These are phyloP conservation scores for Apophysomyces ossiformis DNA, from an alignment of 371 early-diverging fungal species.

Conservation along the genomic window DNA sequence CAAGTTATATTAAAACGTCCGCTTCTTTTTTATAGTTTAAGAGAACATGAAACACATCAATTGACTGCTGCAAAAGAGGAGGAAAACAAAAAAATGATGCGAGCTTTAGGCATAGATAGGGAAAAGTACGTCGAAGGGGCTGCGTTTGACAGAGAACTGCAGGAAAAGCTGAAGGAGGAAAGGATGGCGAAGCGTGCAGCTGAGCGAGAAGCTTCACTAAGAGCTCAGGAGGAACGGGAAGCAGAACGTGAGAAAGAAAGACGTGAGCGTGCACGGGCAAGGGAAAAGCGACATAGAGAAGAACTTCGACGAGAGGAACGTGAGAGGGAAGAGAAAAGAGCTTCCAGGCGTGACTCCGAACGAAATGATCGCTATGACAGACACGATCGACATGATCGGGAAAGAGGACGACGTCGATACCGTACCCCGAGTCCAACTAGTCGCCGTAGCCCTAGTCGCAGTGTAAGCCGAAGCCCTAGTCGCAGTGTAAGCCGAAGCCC, in stretches of 20 bases:
- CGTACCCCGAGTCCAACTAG: slow-evolving; percentile 5
- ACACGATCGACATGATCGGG: neutral
- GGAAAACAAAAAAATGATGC: slow-evolving; percentile 67
- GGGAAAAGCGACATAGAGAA: slow-evolving; percentile 11
- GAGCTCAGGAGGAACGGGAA: slow-evolving; percentile 37
- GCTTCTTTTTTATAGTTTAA: slow-evolving; percentile 24
- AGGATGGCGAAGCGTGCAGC: slow-evolving; percentile 47
- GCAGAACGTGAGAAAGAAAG: slow-evolving; percentile 17
- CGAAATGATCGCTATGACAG: neutral
- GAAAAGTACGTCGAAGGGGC: slow-evolving; percentile 76
- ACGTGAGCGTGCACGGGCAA: neutral
- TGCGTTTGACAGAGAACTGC: slow-evolving; percentile 81
- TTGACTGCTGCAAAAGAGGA: slow-evolving; percentile 71
- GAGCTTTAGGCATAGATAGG: slow-evolving; percentile 72
- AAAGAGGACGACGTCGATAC: slow-evolving; percentile 12
- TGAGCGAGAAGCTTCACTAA: slow-evolving; percentile 25
- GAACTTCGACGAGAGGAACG: slow-evolving; percentile 17
- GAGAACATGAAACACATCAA: slow-evolving; percentile 72
- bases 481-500: slow-evolving; percentile 16
- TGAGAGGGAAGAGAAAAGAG: slow-evolving; percentile 16
- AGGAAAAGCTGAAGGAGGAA: slow-evolving; percentile 63
- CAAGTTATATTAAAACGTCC: neutral
- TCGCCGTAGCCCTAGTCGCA: too few relatives aligned
- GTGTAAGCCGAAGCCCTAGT: slow-evolving; percentile 20
- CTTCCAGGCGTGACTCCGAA: slow-evolving; percentile 3